Base-by-base conservation (phyloP, 257 asterid genomes). In the Salvia miltiorrhiza region DNA sequence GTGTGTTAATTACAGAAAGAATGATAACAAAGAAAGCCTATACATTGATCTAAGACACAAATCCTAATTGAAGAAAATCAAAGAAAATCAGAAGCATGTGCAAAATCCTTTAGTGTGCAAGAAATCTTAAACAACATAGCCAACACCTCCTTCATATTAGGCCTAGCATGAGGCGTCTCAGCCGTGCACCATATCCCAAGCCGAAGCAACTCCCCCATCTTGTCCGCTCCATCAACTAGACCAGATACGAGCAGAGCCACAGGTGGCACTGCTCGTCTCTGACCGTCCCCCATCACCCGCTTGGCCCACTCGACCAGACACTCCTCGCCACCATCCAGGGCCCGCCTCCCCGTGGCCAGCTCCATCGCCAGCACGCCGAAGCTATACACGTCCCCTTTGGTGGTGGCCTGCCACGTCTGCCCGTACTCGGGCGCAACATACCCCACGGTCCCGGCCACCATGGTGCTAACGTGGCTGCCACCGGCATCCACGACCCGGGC, bases 361-460 rank as follows among this genome's bases (percentile, higher is more conserved):
- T 93, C 99, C 99, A 93, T 90, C 0, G 79, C 88, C 45, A 93
- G 79, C 67, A 93, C 95, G 0, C 99, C 99, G 4, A 77, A 93
- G 77, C 99, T 93, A 69, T 93, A 93, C 39, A 93, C 96, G 16
- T 90, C 99, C 6, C 99, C 99, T 33, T 90, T 93, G 0, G 99
- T 93, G 0, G 99, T 88, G 7, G 99, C 99, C 20, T 86, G 88
- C 99, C 96, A 88, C 11, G 87, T 83, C 72, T 90, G 99, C 52
- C 95, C 96, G 12, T 93, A 93, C 28, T 93, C 99, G 0, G 98
- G 99, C 26, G 99, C 99, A 16, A 93, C 97, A 40, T 90, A 93
- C 14, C 99, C 99, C 8, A 93, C 84, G 1, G 99, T 93, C 49
- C 99, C 98, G 0, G 97, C 97, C 43, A 93, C 95, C 94, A 85